These are phyloP conservation scores for Tardiomyces digboiensis DNA, from an alignment of 1,139 yeast species.

Conservation along the genomic window DNA sequence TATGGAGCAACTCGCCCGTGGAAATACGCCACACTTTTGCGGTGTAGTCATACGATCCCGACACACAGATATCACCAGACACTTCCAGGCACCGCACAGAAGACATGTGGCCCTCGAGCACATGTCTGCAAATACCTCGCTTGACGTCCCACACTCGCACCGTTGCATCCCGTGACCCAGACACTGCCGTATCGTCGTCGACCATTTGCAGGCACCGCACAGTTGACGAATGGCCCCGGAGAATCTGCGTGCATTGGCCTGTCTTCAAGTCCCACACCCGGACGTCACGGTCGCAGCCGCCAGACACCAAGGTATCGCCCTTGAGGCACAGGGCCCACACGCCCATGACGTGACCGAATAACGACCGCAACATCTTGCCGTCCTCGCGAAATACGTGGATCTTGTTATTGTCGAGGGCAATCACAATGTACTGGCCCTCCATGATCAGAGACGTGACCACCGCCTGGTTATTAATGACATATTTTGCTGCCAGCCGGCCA, in stretches of 20 bases:
- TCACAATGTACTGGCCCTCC: slow-evolving; percentile 29
- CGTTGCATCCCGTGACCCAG: slow-evolving; percentile 87
- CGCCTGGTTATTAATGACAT: slow-evolving; percentile 28
- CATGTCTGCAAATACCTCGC: slow-evolving; percentile 61
- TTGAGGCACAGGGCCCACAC: slow-evolving; percentile 92
- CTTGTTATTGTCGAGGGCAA: slow-evolving; percentile 34
- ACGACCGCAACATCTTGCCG: slow-evolving; percentile 60
- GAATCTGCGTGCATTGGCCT: slow-evolving; percentile 66
- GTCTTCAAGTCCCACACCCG: slow-evolving; percentile 81
- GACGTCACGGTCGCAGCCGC: slow-evolving; percentile 85
- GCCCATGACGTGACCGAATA: slow-evolving; percentile 91
- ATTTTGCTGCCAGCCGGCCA: slow-evolving; percentile 32
- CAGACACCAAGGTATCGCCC: slow-evolving; percentile 73
- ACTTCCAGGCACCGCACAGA: slow-evolving; percentile 73
- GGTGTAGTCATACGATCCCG: slow-evolving; percentile 87
- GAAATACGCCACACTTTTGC: slow-evolving; percentile 82
- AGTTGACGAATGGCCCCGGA: slow-evolving; percentile 90
- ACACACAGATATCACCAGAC: slow-evolving; percentile 30
- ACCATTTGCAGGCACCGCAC: slow-evolving; percentile 87
- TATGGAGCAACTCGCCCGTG: slow-evolving; percentile 65
- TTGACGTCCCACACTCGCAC: slow-evolving; percentile 87
- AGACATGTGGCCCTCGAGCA: slow-evolving; percentile 67
- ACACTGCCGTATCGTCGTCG: slow-evolving; percentile 46
- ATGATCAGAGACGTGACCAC: slow-evolving; percentile 31
- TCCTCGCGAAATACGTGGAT: slow-evolving; percentile 38